Evolutionary conservation across 768 basidiomycete genomes (phyloP).

Genomic region (Mrakia frigida): DNA sequence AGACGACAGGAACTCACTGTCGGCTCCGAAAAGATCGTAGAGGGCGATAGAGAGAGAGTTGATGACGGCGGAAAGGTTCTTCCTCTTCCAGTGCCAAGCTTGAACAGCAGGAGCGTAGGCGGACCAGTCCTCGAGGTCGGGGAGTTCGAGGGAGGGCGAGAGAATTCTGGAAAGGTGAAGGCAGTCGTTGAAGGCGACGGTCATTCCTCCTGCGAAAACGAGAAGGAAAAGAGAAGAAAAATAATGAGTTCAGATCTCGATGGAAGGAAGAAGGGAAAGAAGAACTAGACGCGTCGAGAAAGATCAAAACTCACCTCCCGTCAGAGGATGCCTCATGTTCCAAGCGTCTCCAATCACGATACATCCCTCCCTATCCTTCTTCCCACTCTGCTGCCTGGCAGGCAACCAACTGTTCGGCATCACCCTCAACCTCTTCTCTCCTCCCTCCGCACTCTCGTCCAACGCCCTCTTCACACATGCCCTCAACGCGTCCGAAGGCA

Average conservation of each 20-base stretch:
- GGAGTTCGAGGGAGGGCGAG: conserved; percentile 41
- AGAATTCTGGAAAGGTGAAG: conserved; percentile 65
- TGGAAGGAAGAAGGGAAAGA: background rate
- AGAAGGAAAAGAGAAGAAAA: background rate
- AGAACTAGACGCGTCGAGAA: background rate
- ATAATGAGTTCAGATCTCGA: background rate
- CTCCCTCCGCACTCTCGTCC: conserved; percentile 46
- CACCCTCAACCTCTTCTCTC: conserved; percentile 64
- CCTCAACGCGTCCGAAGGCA: conserved; percentile 64
- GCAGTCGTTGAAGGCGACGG: conserved; percentile 83
- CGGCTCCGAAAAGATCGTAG: conserved; percentile 90
- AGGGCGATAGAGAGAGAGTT: conserved; percentile 90
- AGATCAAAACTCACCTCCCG: conserved; percentile 56
- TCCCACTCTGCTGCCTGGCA: conserved; percentile 57
- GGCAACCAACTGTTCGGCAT: conserved; percentile 98
- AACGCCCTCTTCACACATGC: conserved; percentile 61
- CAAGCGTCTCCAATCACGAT: conserved; percentile 90
- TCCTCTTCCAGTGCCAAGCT: conserved; percentile 80
- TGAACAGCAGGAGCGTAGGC: conserved; percentile 51
- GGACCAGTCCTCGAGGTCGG: conserved; percentile 45
- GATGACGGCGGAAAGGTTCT: conserved; percentile 73
- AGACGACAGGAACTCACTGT: conserved; percentile 58
- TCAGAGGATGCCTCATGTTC: conserved; percentile 99
- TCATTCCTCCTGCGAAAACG: conserved; percentile 73
- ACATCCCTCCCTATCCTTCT: conserved; percentile 58